phyloP scores from a whole-genome alignment of 2,329 filamentous ascomycete genomes.

The Penicillium brasilianum region DNA sequence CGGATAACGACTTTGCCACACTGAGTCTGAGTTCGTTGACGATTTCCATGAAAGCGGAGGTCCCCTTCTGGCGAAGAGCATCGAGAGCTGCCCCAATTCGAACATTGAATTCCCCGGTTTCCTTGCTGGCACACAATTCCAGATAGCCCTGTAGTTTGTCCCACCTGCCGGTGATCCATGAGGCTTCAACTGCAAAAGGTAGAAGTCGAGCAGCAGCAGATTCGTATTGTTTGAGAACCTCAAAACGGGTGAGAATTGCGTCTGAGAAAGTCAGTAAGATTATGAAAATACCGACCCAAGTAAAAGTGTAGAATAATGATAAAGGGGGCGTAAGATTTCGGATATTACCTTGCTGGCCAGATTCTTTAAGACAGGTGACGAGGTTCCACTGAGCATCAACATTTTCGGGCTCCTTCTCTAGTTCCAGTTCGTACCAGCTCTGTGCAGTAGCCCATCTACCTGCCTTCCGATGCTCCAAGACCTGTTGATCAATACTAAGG shows the following conservation, averaged over 20 bases:
- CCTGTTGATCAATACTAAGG: constrained; percentile 90
- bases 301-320: not conserved
- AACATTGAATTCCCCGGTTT: constrained; percentile 76
- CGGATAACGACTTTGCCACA: constrained; percentile 75
- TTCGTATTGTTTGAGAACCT: constrained; percentile 66
- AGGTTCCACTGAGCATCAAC: constrained; percentile 80
- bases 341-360: constrained; percentile 82
- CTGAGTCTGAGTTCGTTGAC: constrained; percentile 70
- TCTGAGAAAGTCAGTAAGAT: constrained; percentile 50
- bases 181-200: constrained; percentile 86
- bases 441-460: constrained; percentile 94
- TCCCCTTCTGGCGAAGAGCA: constrained; percentile 61
- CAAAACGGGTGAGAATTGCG: constrained; percentile 82
- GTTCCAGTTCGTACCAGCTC: constrained; percentile 94
- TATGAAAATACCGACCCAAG: not conserved
- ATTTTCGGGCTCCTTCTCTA: constrained; percentile 79
- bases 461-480: constrained; percentile 88
- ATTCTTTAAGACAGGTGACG: constrained; percentile 86
- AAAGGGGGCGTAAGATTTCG: not conserved
- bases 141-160: constrained; percentile 72
- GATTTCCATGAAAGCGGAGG: constrained; percentile 58
- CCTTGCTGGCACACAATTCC: constrained; percentile 37
- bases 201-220: constrained; percentile 67
- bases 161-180: constrained; percentile 89
- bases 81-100: constrained; percentile 72